Evolutionary conservation across 2,329 filamentous ascomycete species (phyloP).

Genomic region (Nannizziopsis barbatae): DNA sequence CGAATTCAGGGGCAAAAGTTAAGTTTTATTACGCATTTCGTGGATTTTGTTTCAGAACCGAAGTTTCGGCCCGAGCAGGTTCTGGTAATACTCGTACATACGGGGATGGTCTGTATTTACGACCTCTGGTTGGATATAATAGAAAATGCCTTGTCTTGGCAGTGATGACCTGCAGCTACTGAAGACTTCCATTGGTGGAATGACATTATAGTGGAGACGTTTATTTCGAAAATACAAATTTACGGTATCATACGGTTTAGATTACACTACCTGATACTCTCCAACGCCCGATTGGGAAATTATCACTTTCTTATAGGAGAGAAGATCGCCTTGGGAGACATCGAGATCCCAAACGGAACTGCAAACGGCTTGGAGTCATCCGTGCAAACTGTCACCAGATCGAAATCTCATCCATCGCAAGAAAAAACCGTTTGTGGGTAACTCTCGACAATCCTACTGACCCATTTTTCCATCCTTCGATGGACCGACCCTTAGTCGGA

Average conservation of each 20-base stretch:
- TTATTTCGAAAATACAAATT: background rate
- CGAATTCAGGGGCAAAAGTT: conserved; percentile 1
- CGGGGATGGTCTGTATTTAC: background rate
- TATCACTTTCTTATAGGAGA: too few relatives aligned
- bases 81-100: background rate
- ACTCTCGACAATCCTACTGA: too few relatives aligned
- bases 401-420: too few relatives aligned
- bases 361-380: too few relatives aligned
- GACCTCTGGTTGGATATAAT: background rate
- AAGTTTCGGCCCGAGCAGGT: background rate
- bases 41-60: conserved; percentile 4
- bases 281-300: too few relatives aligned
- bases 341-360: too few relatives aligned
- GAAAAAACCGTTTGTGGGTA: too few relatives aligned
- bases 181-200: background rate
- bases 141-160: background rate
- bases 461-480: too few relatives aligned
- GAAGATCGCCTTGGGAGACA: too few relatives aligned
- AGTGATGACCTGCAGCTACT: background rate
- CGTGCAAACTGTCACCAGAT: too few relatives aligned
- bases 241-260: background rate
- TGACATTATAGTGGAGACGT: background rate
- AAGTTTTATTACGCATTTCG: conserved; percentile 4
- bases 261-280: too few relatives aligned
- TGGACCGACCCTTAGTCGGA: too few relatives aligned